Percentiles rank a stretch among this genome's conserved stretches.
Evolutionary conservation across 202 grass and related monocot genomes (phyloP).

Genomic region (Setaria italica): DNA sequence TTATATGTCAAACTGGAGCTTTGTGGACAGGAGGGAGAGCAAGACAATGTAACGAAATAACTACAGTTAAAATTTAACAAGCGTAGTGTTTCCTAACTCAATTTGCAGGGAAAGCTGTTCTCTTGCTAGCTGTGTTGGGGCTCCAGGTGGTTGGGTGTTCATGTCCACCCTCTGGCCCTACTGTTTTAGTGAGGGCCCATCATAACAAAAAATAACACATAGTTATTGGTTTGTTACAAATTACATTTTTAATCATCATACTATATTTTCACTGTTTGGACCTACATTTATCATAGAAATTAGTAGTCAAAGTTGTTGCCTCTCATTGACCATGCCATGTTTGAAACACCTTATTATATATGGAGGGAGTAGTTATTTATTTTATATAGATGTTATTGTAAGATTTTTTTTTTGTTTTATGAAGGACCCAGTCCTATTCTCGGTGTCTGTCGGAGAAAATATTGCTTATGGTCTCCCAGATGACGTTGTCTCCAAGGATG

Average conservation of each 20-base stretch:
- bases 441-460: slow-evolving; percentile 88
- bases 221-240: background rate
- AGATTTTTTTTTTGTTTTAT: slow-evolving; percentile 5
- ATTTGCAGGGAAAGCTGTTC: background rate
- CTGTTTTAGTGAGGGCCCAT: background rate
- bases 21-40: background rate
- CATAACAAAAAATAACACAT: background rate
- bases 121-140: background rate
- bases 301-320: background rate
- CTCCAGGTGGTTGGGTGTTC: background rate
- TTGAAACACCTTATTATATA: slow-evolving; percentile 20
- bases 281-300: background rate
- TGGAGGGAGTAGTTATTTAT: slow-evolving; percentile 24
- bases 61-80: background rate
- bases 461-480: slow-evolving; percentile 95
- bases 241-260: background rate
- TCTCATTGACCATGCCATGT: background rate
- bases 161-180: background rate
- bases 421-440: slow-evolving; percentile 90
- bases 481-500: slow-evolving; percentile 94
- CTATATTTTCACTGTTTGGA: background rate
- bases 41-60: background rate
- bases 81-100: background rate
- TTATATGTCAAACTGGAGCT: background rate
- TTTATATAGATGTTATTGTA: background rate